Evolutionary conservation across 768 basidiomycete genomes (phyloP).

Genomic region (Leucogyrophana mollusca): DNA sequence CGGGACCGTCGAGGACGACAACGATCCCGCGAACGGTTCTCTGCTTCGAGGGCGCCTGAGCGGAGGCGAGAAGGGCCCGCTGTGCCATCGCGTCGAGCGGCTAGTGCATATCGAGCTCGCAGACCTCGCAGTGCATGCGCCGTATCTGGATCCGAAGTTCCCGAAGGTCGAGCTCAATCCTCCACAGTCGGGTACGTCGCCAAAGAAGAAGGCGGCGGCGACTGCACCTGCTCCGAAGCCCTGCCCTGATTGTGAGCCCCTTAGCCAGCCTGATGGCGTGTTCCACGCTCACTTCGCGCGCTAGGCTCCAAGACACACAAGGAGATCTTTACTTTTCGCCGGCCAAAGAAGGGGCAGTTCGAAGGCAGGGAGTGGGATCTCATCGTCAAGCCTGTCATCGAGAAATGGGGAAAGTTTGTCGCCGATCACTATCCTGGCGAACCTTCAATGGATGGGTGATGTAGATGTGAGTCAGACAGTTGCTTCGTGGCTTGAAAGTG

Average conservation of each 20-base stretch:
- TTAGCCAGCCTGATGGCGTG: too few relatives aligned
- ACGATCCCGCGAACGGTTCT: constrained; percentile 26
- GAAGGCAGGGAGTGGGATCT: constrained; percentile 71
- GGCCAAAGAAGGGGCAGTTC: constrained; percentile 49
- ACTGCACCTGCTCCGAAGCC: constrained; percentile 18
- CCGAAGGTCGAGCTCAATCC: constrained; percentile 33
- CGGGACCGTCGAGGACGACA: constrained; percentile 40
- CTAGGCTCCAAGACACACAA: constrained; percentile 45
- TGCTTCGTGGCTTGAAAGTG: too few relatives aligned
- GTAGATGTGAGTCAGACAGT: too few relatives aligned
- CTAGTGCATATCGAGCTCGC: constrained; percentile 79
- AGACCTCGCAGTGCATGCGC: constrained; percentile 57
- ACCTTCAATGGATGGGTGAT: too few relatives aligned
- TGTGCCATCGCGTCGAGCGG: constrained; percentile 74
- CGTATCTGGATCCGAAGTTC: constrained; percentile 59
- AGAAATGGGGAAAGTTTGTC: constrained; percentile 75
- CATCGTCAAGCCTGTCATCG: constrained; percentile 73
- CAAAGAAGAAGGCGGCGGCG: constrained; percentile 15
- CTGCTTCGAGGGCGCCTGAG: constrained; percentile 66
- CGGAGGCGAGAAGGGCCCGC: constrained; percentile 59
- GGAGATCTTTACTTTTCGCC: constrained; percentile 77
- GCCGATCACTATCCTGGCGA: constrained; percentile 27
- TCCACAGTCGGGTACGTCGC: constrained; percentile 13
- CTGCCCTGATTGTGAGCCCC: constrained; percentile 46
- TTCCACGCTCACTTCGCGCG: not conserved